phyloP scores from a whole-genome alignment of 1,284 basidiomycete genomes.

The Phellopilus nigrolimitatus region DNA sequence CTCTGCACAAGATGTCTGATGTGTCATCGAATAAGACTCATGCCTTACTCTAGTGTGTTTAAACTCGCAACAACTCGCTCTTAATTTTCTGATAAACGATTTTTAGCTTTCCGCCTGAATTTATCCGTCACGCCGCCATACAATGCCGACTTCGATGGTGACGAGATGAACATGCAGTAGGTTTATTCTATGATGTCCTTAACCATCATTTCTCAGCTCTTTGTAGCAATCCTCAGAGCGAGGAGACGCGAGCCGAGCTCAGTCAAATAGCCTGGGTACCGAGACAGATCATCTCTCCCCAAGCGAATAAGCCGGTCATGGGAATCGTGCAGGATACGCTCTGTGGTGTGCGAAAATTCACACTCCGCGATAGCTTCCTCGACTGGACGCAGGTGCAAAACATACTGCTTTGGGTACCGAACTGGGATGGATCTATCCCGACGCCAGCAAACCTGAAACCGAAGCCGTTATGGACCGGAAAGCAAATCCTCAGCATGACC shows the following conservation, averaged over 20 bases:
- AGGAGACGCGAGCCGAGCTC: slow-evolving; percentile 98
- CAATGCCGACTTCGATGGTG: slow-evolving; percentile 99
- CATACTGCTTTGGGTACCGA: slow-evolving; percentile 94
- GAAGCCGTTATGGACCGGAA: slow-evolving; percentile 97
- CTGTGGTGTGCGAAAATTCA: slow-evolving; percentile 97
- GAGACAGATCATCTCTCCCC: slow-evolving; percentile 96
- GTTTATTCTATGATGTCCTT: slow-evolving; percentile 30
- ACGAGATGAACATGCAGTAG: slow-evolving; percentile 99
- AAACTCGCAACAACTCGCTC: background rate
- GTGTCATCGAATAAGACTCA: slow-evolving; percentile 96
- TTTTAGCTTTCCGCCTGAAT: slow-evolving; percentile 90
- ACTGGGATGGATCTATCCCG: slow-evolving; percentile 94
- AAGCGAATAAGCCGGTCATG: slow-evolving; percentile 99
- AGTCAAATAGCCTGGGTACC: slow-evolving; percentile 99
- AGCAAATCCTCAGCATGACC: slow-evolving; percentile 91
- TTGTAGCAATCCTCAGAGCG: slow-evolving; percentile 89
- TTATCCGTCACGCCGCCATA: slow-evolving; percentile 72
- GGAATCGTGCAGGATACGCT: slow-evolving; percentile 99
- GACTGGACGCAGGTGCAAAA: slow-evolving; percentile 96
- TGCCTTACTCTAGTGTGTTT: slow-evolving; percentile 94
- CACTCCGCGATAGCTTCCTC: slow-evolving; percentile 88
- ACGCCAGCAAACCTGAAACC: slow-evolving; percentile 95
- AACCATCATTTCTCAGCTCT: slow-evolving; percentile 14
- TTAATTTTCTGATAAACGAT: slow-evolving; percentile 23
- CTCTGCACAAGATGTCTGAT: slow-evolving; percentile 99